Evolutionary conservation across 1,284 basidiomycete genomes (phyloP).

Genomic region (Sporisorium scitamineum): DNA sequence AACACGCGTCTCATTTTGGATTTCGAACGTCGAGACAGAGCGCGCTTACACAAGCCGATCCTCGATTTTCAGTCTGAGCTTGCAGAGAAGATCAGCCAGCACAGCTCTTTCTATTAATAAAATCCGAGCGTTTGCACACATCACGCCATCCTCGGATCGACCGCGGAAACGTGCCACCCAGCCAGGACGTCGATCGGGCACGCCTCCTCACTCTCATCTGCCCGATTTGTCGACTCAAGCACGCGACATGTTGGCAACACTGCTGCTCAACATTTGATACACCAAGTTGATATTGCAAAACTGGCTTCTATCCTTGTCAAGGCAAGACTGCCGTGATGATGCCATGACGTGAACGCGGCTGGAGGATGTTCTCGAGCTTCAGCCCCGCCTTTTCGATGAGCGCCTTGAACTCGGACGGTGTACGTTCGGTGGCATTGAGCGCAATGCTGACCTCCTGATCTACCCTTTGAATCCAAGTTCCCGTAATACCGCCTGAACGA

Average conservation of each 20-base stretch:
- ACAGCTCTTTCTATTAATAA: conserved; percentile 1
- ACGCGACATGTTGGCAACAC: not conserved
- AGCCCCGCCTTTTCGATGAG: conserved; percentile 32
- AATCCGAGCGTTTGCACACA: too few species aligned
- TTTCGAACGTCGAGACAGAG: not conserved
- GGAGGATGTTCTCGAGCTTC: conserved; percentile 26
- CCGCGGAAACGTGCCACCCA: not conserved
- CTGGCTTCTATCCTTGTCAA: not conserved
- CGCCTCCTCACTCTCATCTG: too few species aligned
- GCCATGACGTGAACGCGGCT: conserved; percentile 31
- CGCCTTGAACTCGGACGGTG: conserved; percentile 22
- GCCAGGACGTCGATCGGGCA: not conserved
- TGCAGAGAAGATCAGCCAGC: conserved; percentile 5
- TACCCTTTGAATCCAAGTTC: conserved; percentile 12
- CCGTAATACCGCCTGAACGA: conserved; percentile 25
- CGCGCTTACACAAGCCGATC: conserved; percentile 19
- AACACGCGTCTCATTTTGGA: conserved; percentile 1
- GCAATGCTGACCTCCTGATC: conserved; percentile 21
- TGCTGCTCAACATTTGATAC: not conserved
- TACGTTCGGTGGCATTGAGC: conserved; percentile 30
- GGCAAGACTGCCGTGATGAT: conserved; percentile 22
- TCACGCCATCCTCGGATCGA: conserved; percentile 11
- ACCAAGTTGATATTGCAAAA: not conserved
- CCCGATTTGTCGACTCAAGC: not conserved
- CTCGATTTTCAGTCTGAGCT: not conserved